phyloP scores from a whole-genome alignment of 139 green algal genomes.

The Chlamydomonas schloesseri region DNA sequence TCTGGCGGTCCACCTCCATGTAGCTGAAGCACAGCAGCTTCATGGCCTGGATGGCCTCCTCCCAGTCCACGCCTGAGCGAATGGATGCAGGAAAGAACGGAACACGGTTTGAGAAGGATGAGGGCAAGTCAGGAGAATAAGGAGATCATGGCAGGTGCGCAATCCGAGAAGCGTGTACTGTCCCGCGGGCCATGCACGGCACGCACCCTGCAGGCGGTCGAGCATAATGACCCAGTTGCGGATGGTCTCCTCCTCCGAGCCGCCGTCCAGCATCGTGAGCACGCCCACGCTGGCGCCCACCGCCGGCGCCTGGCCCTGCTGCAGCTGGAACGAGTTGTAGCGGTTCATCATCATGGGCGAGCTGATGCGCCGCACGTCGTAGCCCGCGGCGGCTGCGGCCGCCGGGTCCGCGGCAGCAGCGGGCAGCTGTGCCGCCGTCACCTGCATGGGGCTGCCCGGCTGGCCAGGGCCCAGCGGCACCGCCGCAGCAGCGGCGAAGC shows the following conservation, averaged over 20 bases:
- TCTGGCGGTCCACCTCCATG: conserved; percentile 61
- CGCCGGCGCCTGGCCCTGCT: no score
- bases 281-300: background rate
- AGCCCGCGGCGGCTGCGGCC: background rate
- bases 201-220: conserved; percentile 35
- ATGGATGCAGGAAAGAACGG: background rate
- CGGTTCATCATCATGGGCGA: conserved; percentile 13
- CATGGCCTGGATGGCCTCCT: conserved; percentile 80
- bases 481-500: background rate
- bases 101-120: no score
- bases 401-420: background rate
- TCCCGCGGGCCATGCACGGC: no score
- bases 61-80: conserved; percentile 38
- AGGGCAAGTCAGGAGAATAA: no score
- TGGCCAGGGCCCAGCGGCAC: background rate
- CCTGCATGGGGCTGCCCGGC: background rate
- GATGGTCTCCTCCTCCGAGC: conserved; percentile 20
- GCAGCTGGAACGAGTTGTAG: conserved; percentile 3
- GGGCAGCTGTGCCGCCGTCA: background rate
- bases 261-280: background rate
- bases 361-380: background rate
- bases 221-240: conserved; percentile 41
- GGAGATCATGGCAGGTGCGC: no score
- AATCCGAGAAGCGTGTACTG: no score
- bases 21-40: conserved; percentile 89